Percentiles rank a stretch among this genome's conserved stretches.
phyloP scores from a whole-genome alignment of 371 early-diverging fungal species.

The Mucor piriformis region DNA sequence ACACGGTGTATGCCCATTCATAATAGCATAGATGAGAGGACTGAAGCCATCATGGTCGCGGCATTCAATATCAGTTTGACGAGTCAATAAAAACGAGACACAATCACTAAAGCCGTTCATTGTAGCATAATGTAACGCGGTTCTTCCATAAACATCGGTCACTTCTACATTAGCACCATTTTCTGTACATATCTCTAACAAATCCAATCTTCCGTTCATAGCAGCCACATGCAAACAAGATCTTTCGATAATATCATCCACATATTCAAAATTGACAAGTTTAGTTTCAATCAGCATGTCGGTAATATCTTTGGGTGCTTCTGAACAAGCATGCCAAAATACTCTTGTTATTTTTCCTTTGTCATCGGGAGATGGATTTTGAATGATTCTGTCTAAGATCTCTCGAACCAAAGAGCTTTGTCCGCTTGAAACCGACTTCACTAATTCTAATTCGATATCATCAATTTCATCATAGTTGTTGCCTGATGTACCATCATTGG shows the following conservation, averaged over 20 bases:
- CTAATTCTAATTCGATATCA: constrained; percentile 68
- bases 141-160: constrained; percentile 86
- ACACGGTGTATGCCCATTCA: constrained; percentile 77
- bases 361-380: constrained; percentile 48
- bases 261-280: constrained; percentile 71
- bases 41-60: constrained; percentile 90
- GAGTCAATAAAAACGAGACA: constrained; percentile 65
- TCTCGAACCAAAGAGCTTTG: constrained; percentile 57
- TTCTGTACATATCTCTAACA: constrained; percentile 62
- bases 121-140: constrained; percentile 90
- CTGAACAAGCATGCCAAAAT: constrained; percentile 85
- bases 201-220: constrained; percentile 70
- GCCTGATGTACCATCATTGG: constrained; percentile 4
- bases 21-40: constrained; percentile 85
- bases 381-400: constrained; percentile 59
- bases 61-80: constrained; percentile 61
- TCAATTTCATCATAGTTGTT: constrained; percentile 46
- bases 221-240: constrained; percentile 90
- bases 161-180: constrained; percentile 66
- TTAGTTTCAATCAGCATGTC: constrained; percentile 64
- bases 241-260: constrained; percentile 92
- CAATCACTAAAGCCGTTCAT: constrained; percentile 85
- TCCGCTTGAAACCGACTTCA: constrained; percentile 54
- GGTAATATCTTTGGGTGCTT: constrained; percentile 59
- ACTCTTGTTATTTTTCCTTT: constrained; percentile 72